These are phyloP conservation scores for Acanthamoeba sp. DNA, from an alignment of 208 protist species.

Conservation along the genomic window DNA sequence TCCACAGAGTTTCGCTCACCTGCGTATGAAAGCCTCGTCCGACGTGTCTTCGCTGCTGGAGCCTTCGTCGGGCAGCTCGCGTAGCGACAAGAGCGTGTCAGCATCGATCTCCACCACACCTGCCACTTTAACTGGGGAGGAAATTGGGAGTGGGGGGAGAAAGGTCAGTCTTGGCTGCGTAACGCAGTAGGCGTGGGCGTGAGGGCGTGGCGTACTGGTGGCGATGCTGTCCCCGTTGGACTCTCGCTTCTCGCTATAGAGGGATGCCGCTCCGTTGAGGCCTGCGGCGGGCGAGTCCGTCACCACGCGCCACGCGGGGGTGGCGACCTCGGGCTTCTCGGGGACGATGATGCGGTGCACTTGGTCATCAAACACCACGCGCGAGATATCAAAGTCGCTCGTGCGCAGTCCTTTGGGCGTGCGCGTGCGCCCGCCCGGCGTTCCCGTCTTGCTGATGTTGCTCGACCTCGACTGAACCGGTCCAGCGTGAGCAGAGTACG, in stretches of 20 bases:
- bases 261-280: neutral
- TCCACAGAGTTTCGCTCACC: neutral
- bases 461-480: neutral
- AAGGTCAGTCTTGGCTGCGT: no score
- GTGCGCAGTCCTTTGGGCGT: constrained; percentile 53
- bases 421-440: neutral
- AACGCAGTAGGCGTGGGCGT: neutral
- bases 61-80: constrained; percentile 25
- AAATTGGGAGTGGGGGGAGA: neutral
- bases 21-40: constrained; percentile 42
- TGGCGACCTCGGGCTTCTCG: constrained; percentile 21
- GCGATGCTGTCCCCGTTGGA: constrained; percentile 4
- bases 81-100: neutral
- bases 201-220: neutral
- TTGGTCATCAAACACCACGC: constrained; percentile 56
- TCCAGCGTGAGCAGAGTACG: neutral
- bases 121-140: neutral
- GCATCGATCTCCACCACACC: constrained; percentile 11
- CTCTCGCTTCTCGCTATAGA: neutral
- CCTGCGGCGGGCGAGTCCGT: neutral
- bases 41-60: constrained; percentile 62
- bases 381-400: constrained; percentile 61
- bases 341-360: constrained; percentile 46
- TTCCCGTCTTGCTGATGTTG: neutral
- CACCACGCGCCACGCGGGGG: constrained; percentile 18